Conservation (phyloP, 345 rosid species). For the Hibiscus mutabilis region DNA sequence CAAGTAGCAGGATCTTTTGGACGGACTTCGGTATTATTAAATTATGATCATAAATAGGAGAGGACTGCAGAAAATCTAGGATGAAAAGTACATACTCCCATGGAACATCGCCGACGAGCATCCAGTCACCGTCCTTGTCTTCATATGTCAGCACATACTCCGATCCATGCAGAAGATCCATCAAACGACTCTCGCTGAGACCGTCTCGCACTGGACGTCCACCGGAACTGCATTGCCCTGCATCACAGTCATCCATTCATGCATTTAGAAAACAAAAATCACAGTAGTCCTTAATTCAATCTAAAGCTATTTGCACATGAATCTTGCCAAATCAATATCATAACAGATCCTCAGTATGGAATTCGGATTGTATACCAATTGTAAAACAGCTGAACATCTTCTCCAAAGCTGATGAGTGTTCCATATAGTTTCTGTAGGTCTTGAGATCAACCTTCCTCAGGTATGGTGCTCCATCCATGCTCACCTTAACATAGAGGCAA, state of each 20-base stretch:
- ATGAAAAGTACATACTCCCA: slow-evolving; percentile 44
- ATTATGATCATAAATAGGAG: no score
- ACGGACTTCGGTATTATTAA: no score
- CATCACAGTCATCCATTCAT: neutral
- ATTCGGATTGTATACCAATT: slow-evolving; percentile 32
- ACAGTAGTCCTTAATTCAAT: no score
- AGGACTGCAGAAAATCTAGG: no score
- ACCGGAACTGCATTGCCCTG: slow-evolving; percentile 14
- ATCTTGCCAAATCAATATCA: neutral
- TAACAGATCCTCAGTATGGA: neutral
- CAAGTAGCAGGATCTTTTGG: no score
- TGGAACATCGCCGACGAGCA: slow-evolving; percentile 83
- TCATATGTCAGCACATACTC: slow-evolving; percentile 60
- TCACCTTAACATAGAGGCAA: slow-evolving; percentile 52
- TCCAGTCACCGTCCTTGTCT: slow-evolving; percentile 85
- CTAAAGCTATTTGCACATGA: no score
- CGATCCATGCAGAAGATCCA: slow-evolving; percentile 35
- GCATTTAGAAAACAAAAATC: neutral
- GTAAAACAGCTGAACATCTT: slow-evolving; percentile 48
- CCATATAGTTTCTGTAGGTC: slow-evolving; percentile 44
- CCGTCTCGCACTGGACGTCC: slow-evolving; percentile 10
- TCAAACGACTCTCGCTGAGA: slow-evolving; percentile 9
- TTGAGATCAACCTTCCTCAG: slow-evolving; percentile 67
- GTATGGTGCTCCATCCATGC: slow-evolving; percentile 84
- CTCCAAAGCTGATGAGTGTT: slow-evolving; percentile 47